Conservation (phyloP, 306 rosid species). For the Fragaria ananassa region DNA sequence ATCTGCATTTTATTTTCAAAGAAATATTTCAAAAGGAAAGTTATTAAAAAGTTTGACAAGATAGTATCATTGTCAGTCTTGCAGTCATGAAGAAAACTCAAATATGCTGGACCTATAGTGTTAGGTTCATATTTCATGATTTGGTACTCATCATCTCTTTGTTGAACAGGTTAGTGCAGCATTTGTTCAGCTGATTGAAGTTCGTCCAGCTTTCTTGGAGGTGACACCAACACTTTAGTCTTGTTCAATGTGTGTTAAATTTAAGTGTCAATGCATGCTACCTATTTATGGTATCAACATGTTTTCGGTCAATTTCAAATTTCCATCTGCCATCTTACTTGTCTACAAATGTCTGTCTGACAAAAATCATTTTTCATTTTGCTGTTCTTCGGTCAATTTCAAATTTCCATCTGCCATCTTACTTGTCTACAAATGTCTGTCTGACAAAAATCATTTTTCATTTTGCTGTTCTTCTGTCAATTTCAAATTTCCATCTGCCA, state of each 20-base stretch:
- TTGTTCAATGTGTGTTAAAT: neutral
- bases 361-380: neutral
- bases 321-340: neutral
- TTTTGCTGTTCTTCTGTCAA: neutral
- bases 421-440: neutral
- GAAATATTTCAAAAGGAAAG: neutral
- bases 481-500: neutral
- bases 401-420: neutral
- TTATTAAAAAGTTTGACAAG: neutral
- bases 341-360: neutral
- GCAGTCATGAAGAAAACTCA: neutral
- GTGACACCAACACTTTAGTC: slow-evolving; percentile 36
- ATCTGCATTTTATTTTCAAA: neutral
- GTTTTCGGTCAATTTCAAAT: neutral
- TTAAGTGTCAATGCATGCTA: neutral
- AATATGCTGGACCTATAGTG: slow-evolving; percentile 6
- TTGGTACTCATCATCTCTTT: slow-evolving; percentile 18
- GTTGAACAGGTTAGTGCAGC: slow-evolving; percentile 86
- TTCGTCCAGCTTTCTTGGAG: slow-evolving; percentile 88
- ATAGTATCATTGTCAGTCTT: neutral
- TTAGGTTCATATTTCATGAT: neutral
- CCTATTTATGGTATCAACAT: neutral
- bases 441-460: neutral
- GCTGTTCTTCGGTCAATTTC: neutral
- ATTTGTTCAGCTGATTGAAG: slow-evolving; percentile 97